Evolutionary conservation across 2,329 filamentous ascomycete species (phyloP), one percentile per base, ranked within the genome.

Genomic region (Penicillium italicum): DNA sequence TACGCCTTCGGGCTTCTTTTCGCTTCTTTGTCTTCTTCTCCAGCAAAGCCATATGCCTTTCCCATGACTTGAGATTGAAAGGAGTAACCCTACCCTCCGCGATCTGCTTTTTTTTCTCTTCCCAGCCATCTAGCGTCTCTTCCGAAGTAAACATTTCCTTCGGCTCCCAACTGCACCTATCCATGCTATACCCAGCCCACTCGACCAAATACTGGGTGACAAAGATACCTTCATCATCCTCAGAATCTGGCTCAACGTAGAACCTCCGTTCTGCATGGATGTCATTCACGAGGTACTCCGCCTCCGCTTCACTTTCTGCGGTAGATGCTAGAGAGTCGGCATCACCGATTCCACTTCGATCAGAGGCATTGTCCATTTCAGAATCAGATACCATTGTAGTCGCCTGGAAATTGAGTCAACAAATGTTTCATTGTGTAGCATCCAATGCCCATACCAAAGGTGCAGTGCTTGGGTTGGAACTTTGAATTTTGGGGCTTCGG

Each of bases 161-260:
- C 1, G 79, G 78, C 59, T 84, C 80, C 80, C 80, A 84, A 0
- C 82, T 85, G 53, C 79, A 77, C 55, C 81, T 70, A n/a, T 82
- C 69, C 5, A 85, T 58, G 1, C 78, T 74, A 64, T 86, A 91
- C 2, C 76, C 79, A 26, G 77, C 74, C 88, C 87, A 91, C 56
- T 82, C 79, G 22, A 89, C 80, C 1, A 91, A 77, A 65, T 84
- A 90, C 24, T 65, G 70, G 16, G 67, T 53, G 5, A 48, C 6
- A 11, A 34, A 48, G 20, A 16, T 6, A 8, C 43, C 51, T 68
- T 68, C 5, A 74, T 60, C 4, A 9, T 69, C 57, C 1, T 51
- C 49, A 12, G 49, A 51, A 26, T 45, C 40, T 7, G 40, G 49
- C 12, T 51, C 49, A 30, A 37, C 12, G 22, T 28, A 51, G 22